phyloP scores from a whole-genome alignment of 148 eudicot species.

The Arbutus unedo region DNA sequence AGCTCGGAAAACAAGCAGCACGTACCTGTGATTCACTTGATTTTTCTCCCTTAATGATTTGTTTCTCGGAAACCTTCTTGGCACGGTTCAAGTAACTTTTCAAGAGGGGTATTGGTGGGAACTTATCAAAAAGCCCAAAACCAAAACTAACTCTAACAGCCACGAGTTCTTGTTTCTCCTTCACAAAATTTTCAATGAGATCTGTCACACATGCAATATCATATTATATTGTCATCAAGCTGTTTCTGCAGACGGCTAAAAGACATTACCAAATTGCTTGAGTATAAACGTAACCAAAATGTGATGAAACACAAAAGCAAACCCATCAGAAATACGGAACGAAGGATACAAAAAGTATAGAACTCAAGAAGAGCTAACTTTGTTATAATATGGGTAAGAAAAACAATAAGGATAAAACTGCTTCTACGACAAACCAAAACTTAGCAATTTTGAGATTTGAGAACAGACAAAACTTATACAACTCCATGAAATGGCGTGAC shows the following conservation, averaged over 20 bases:
- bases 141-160: slow-evolving; percentile 15
- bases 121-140: slow-evolving; percentile 12
- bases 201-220: background rate
- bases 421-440: background rate
- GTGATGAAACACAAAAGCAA: background rate
- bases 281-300: no score
- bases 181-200: slow-evolving; percentile 17
- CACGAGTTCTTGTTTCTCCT: slow-evolving; percentile 12
- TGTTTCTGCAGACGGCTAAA: background rate
- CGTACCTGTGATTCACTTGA: slow-evolving; percentile 7
- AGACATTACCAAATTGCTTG: background rate
- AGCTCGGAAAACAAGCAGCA: background rate
- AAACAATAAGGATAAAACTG: background rate
- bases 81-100: background rate
- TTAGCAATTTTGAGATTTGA: background rate
- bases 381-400: background rate
- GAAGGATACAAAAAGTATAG: background rate
- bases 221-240: background rate
- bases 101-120: slow-evolving; percentile 23
- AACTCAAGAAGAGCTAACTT: background rate
- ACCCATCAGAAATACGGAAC: background rate
- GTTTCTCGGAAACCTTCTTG: background rate
- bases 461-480: no score
- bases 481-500: background rate
- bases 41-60: background rate